Evolutionary conservation across 345 rosid species (phyloP).

Genomic region (Eucalyptus microcorys): DNA sequence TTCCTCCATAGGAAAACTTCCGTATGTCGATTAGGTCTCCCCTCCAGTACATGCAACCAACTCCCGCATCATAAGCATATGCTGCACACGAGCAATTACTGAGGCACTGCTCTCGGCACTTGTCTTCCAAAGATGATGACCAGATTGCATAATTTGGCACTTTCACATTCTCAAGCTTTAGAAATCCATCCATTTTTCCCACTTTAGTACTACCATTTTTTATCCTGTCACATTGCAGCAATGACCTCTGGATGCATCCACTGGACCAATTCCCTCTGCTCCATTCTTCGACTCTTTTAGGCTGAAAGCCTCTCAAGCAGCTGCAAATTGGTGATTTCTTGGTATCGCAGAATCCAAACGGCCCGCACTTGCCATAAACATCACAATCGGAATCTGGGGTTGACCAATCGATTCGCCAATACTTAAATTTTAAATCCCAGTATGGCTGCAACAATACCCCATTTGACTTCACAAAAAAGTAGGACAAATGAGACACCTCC

Average conservation of each 20-base stretch:
- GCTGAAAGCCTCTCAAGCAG: slow-evolving; percentile 2
- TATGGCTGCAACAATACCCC: neutral
- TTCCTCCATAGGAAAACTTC: neutral
- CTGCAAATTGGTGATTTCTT: slow-evolving; percentile 4
- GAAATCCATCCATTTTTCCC: slow-evolving; percentile 2
- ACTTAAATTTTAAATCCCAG: neutral
- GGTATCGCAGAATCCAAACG: neutral
- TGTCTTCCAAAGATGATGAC: neutral
- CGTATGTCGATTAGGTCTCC: neutral
- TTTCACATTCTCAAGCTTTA: neutral
- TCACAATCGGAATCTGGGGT: neutral
- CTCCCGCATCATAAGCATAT: slow-evolving; percentile 1
- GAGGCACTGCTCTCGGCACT: slow-evolving; percentile 4
- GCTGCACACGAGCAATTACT: slow-evolving; percentile 16
- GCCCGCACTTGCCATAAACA: slow-evolving; percentile 9
- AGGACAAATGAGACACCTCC: neutral
- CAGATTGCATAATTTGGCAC: neutral
- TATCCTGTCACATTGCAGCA: neutral
- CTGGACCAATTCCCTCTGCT: slow-evolving; percentile 5
- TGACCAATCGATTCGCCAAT: neutral
- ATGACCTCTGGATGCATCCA: slow-evolving; percentile 7
- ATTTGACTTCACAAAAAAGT: neutral
- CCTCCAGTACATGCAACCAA: slow-evolving; percentile 9
- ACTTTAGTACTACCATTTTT: neutral
- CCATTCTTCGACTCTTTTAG: slow-evolving; percentile 4